phyloP scores from a whole-genome alignment of 2,329 filamentous ascomycete genomes.

The Fusarium sp. region DNA sequence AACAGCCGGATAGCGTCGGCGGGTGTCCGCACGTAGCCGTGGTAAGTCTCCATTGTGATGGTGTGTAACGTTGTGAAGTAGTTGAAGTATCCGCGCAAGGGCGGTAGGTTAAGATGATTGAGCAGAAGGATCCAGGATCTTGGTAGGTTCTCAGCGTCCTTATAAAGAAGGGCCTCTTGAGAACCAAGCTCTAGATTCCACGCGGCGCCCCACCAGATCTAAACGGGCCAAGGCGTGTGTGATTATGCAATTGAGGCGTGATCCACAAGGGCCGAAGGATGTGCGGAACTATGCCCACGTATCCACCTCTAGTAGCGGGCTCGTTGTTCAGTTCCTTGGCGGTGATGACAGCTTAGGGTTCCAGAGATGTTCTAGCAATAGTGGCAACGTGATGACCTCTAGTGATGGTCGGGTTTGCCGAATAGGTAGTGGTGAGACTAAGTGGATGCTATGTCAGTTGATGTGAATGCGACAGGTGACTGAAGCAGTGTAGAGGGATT shows the following conservation, averaged over 20 bases:
- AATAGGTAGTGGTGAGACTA: conserved; percentile 27
- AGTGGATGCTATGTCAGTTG: conserved; percentile 24
- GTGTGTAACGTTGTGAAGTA: conserved; percentile 34
- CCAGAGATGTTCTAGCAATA: conserved; percentile 17
- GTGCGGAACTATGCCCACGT: conserved; percentile 45
- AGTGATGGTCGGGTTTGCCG: conserved; percentile 19
- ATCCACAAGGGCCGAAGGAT: conserved; percentile 44
- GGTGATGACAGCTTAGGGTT: conserved; percentile 34
- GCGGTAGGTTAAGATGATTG: conserved; percentile 30
- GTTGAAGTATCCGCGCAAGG: conserved; percentile 28
- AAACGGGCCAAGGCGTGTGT: conserved; percentile 42
- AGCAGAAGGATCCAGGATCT: conserved; percentile 28
- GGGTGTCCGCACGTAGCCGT: conserved; percentile 94
- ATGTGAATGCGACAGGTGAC: not conserved
- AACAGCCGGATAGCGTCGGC: conserved; percentile 98
- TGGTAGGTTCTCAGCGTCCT: conserved; percentile 35
- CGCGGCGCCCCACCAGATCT: conserved; percentile 45
- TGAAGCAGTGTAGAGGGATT: not conserved
- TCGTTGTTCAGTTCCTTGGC: conserved; percentile 40
- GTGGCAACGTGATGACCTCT: conserved; percentile 20
- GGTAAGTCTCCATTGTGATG: conserved; percentile 90
- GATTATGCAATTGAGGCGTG: conserved; percentile 36
- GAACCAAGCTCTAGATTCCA: conserved; percentile 42
- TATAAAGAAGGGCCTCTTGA: conserved; percentile 37
- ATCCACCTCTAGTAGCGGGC: conserved; percentile 36